Evolutionary conservation across 2,329 filamentous ascomycete genomes (phyloP).

Genomic region (Pyricularia grisea): DNA sequence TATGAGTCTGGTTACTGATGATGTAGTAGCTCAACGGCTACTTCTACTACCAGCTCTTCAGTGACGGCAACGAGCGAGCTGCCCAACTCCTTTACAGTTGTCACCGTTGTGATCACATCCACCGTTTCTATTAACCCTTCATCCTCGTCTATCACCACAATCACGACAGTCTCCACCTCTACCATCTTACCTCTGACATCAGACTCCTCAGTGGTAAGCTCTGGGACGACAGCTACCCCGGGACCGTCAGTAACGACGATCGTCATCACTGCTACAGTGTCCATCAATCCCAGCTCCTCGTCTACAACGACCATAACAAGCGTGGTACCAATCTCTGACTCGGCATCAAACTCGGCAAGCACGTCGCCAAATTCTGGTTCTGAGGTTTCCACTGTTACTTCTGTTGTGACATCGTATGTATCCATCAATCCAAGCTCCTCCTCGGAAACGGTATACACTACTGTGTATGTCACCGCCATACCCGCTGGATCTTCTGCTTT

Average conservation of each 20-base stretch:
- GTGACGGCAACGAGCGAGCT: neutral
- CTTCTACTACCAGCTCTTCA: neutral
- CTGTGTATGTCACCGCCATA: neutral
- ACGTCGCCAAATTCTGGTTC: neutral
- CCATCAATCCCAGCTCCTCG: conserved; percentile 1
- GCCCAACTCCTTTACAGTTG: neutral
- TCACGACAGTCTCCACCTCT: neutral
- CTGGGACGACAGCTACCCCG: neutral
- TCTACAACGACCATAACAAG: conserved; percentile 1
- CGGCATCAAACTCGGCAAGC: neutral
- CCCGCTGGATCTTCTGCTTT: neutral
- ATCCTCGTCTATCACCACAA: neutral
- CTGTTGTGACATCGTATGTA: conserved; percentile 3
- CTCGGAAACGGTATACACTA: neutral
- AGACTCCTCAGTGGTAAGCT: neutral
- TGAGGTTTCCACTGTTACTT: neutral
- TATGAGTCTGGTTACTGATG: neutral
- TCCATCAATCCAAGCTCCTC: conserved; percentile 1
- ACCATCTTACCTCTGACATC: neutral
- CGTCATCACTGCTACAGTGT: neutral
- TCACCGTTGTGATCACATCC: neutral
- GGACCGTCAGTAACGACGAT: neutral
- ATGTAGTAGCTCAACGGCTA: neutral
- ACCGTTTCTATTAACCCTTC: conserved; percentile 2
- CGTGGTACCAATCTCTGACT: neutral